phyloP scores from a whole-genome alignment of 2,329 filamentous ascomycete species.

The Cercospora zeina region DNA sequence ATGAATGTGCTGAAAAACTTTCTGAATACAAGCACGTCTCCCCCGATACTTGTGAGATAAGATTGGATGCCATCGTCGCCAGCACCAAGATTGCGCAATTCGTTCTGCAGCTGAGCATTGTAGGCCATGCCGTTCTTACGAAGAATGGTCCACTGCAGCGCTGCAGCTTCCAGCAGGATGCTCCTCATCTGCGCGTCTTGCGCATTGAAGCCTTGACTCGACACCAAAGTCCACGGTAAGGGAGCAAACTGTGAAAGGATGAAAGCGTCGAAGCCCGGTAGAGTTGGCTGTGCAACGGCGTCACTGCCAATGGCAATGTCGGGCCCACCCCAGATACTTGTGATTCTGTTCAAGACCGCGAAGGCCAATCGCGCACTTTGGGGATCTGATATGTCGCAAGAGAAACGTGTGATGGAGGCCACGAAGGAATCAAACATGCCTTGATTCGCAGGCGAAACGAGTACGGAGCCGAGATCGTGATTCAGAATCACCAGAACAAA shows the following conservation, averaged over 20 bases:
- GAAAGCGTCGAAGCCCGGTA: constrained; percentile 90
- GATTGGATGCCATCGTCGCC: constrained; percentile 63
- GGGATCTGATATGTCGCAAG: constrained; percentile 71
- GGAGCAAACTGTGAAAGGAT: constrained; percentile 86
- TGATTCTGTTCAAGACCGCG: constrained; percentile 78
- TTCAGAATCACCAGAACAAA: constrained; percentile 88
- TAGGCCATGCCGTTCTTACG: constrained; percentile 84
- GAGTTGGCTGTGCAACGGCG: constrained; percentile 53
- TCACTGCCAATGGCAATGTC: constrained; percentile 55
- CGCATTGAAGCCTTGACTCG: constrained; percentile 74
- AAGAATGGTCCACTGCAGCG: constrained; percentile 85
- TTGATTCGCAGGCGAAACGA: constrained; percentile 89
- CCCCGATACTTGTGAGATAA: constrained; percentile 61
- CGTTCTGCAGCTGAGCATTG: constrained; percentile 64
- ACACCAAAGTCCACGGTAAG: constrained; percentile 84
- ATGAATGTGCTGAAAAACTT: constrained; percentile 51
- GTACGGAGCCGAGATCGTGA: constrained; percentile 83
- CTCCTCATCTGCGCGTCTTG: constrained; percentile 86
- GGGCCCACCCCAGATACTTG: constrained; percentile 83
- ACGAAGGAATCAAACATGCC: constrained; percentile 85
- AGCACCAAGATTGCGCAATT: constrained; percentile 66
- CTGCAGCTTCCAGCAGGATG: constrained; percentile 83
- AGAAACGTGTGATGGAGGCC: constrained; percentile 78
- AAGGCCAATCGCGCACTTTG: constrained; percentile 74
- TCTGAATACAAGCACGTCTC: constrained; percentile 48